Percentiles rank a stretch among this genome's conserved stretches.
phyloP scores from a whole-genome alignment of 2,329 filamentous ascomycete species.

The Fusarium ambrosium region DNA sequence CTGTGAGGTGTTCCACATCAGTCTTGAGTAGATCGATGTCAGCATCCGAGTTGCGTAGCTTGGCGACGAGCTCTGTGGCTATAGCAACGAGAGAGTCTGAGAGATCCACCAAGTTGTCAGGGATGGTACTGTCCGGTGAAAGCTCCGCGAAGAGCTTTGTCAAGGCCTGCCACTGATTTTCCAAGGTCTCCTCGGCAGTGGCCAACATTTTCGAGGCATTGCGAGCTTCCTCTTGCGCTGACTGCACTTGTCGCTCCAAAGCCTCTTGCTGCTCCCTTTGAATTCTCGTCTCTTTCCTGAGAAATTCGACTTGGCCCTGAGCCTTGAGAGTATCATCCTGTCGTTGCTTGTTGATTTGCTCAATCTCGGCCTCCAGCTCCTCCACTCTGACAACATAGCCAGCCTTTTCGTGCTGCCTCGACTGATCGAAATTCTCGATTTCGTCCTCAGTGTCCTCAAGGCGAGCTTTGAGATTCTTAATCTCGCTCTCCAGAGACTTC shows the following conservation, averaged over 20 bases:
- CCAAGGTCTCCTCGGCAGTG: slow-evolving; percentile 64
- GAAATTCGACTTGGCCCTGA: slow-evolving; percentile 73
- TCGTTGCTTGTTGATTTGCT: slow-evolving; percentile 70
- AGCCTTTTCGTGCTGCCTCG: slow-evolving; percentile 84
- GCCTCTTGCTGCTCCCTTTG: slow-evolving; percentile 71
- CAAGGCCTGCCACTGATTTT: slow-evolving; percentile 67
- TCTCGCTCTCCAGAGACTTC: slow-evolving; percentile 84
- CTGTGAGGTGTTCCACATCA: slow-evolving; percentile 72
- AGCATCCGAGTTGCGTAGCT: slow-evolving; percentile 70
- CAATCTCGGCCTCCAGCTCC: slow-evolving; percentile 78
- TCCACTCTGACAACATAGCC: slow-evolving; percentile 77
- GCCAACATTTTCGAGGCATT: slow-evolving; percentile 65
- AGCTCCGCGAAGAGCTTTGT: slow-evolving; percentile 72
- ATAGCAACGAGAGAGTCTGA: slow-evolving; percentile 71
- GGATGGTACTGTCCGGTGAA: slow-evolving; percentile 64
- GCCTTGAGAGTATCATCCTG: slow-evolving; percentile 69
- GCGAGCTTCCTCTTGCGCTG: slow-evolving; percentile 67
- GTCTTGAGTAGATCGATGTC: slow-evolving; percentile 71
- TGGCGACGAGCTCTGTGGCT: slow-evolving; percentile 71
- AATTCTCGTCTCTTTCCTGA: slow-evolving; percentile 71
- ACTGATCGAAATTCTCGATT: slow-evolving; percentile 85
- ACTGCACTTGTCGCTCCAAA: slow-evolving; percentile 70
- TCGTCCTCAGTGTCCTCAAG: slow-evolving; percentile 94
- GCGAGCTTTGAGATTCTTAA: slow-evolving; percentile 79
- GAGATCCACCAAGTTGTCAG: slow-evolving; percentile 69